Evolutionary conservation across 495 filamentous ascomycete species (phyloP).

Genomic region (Articulospora tetracladia): DNA sequence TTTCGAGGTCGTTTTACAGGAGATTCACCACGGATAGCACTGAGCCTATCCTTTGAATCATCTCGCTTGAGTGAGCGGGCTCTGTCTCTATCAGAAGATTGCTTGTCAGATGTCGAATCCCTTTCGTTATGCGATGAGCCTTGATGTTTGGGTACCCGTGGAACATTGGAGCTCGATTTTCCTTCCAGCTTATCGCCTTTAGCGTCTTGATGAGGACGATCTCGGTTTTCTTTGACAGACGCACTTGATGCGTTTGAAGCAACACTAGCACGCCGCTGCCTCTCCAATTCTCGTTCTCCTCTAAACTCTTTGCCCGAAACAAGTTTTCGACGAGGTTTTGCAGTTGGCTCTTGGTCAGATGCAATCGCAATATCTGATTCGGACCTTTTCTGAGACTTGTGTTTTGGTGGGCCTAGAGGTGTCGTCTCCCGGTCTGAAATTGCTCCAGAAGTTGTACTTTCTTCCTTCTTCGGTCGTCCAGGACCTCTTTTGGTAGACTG

Average conservation of each 20-base stretch:
- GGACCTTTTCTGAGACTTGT: conserved; percentile 27
- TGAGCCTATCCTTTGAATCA: conserved; percentile 49
- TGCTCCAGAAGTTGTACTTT: conserved; percentile 31
- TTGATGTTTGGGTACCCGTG: conserved; percentile 14
- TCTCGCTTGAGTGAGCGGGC: conserved; percentile 41
- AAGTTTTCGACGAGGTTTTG: conserved; percentile 56
- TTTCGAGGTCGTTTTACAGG: conserved; percentile 59
- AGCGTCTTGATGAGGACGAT: not conserved
- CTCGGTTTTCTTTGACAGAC: conserved; percentile 25
- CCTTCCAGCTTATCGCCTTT: conserved; percentile 20
- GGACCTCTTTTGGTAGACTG: conserved; percentile 38
- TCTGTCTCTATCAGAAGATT: conserved; percentile 17
- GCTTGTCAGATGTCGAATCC: conserved; percentile 11
- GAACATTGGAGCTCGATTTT: conserved; percentile 17
- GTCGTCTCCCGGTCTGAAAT: conserved; percentile 51
- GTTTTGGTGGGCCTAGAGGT: conserved; percentile 36
- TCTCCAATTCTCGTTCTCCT: conserved; percentile 50
- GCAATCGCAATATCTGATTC: conserved; percentile 43
- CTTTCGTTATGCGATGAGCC: conserved; percentile 12
- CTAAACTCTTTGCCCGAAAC: conserved; percentile 56
- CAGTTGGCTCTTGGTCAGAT: conserved; percentile 48
- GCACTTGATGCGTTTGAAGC: conserved; percentile 40
- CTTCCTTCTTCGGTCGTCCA: conserved; percentile 44
- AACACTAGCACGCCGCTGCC: conserved; percentile 43
- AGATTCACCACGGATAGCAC: conserved; percentile 39